Conservation (phyloP, 208 protist species). For the Trypanosoma congolense region DNA sequence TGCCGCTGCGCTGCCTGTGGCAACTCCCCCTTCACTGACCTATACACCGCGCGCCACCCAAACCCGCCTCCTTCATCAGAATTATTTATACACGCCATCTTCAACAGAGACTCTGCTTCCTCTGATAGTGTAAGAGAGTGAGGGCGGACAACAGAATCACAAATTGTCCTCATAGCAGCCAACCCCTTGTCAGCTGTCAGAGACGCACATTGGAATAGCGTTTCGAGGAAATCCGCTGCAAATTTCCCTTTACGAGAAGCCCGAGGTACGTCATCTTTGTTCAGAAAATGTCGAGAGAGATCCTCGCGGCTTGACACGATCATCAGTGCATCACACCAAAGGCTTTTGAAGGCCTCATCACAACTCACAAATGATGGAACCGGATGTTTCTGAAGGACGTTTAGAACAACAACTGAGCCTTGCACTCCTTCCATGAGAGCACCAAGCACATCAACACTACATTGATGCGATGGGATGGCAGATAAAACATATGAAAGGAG, state of each 20-base stretch:
- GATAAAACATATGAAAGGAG: slow-evolving; percentile 5
- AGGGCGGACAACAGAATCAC: slow-evolving; percentile 1
- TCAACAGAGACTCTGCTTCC: slow-evolving; percentile 20
- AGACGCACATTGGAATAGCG: slow-evolving; percentile 12
- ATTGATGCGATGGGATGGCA: slow-evolving; percentile 12
- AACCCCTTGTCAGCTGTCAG: slow-evolving; percentile 7
- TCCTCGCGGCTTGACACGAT: slow-evolving; percentile 6
- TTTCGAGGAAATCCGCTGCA: slow-evolving; percentile 12
- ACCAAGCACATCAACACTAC: slow-evolving; percentile 5
- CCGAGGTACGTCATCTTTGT: not conserved
- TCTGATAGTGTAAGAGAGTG: slow-evolving; percentile 14
- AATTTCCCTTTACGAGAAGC: not conserved
- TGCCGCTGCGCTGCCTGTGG: slow-evolving; percentile 17
- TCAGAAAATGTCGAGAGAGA: slow-evolving; percentile 7
- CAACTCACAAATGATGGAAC: not conserved
- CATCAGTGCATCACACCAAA: slow-evolving; percentile 14
- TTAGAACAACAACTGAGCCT: slow-evolving; percentile 16
- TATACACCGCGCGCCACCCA: slow-evolving; percentile 18
- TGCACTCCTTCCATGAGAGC: slow-evolving; percentile 18
- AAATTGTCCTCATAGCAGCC: slow-evolving; percentile 15
- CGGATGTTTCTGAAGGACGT: not conserved
- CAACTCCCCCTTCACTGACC: slow-evolving; percentile 13
- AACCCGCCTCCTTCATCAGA: not conserved
- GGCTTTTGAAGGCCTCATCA: slow-evolving; percentile 1
- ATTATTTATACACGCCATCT: slow-evolving; percentile 18